These are phyloP conservation scores for Ophidiomyces ophidiicola DNA, from an alignment of 2,329 filamentous ascomycete species.

Conservation along the genomic window DNA sequence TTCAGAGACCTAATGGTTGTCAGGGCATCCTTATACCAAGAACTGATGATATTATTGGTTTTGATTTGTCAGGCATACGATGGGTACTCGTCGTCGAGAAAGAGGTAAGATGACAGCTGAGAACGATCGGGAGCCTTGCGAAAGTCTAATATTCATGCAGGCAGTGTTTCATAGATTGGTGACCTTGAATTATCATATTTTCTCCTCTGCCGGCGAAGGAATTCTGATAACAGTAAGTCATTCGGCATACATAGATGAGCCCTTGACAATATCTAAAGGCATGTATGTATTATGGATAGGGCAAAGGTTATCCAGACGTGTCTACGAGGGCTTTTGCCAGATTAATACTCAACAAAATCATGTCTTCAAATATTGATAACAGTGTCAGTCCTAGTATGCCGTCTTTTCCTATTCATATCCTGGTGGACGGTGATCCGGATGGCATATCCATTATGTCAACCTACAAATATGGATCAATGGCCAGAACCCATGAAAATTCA, in stretches of 20 bases:
- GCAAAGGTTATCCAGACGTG: slow-evolving; percentile 54
- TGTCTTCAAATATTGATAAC: background rate
- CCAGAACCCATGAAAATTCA: slow-evolving; percentile 43
- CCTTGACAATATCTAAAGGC: background rate
- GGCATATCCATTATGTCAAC: slow-evolving; percentile 51
- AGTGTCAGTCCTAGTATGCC: slow-evolving; percentile 17
- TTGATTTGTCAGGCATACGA: slow-evolving; percentile 36
- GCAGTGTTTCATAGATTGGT: slow-evolving; percentile 49
- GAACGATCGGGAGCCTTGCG: background rate
- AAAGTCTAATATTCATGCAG: slow-evolving; percentile 23
- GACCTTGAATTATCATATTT: slow-evolving; percentile 36
- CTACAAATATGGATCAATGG: slow-evolving; percentile 50
- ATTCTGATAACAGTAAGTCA: slow-evolving; percentile 47
- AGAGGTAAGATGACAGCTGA: slow-evolving; percentile 35
- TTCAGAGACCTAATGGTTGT: background rate
- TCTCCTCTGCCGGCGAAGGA: slow-evolving; percentile 33
- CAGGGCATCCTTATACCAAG: slow-evolving; percentile 45
- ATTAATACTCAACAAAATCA: slow-evolving; percentile 26
- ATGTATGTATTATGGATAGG: slow-evolving; percentile 28
- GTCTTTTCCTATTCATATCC: slow-evolving; percentile 38
- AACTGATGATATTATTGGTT: slow-evolving; percentile 32
- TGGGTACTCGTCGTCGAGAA: slow-evolving; percentile 55
- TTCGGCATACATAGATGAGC: too few relatives aligned
- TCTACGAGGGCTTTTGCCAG: slow-evolving; percentile 44
- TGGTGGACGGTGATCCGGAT: slow-evolving; percentile 52